These are phyloP conservation scores for Exophiala dermatitidis DNA, from an alignment of 2,329 filamentous ascomycete genomes.

Conservation along the genomic window DNA sequence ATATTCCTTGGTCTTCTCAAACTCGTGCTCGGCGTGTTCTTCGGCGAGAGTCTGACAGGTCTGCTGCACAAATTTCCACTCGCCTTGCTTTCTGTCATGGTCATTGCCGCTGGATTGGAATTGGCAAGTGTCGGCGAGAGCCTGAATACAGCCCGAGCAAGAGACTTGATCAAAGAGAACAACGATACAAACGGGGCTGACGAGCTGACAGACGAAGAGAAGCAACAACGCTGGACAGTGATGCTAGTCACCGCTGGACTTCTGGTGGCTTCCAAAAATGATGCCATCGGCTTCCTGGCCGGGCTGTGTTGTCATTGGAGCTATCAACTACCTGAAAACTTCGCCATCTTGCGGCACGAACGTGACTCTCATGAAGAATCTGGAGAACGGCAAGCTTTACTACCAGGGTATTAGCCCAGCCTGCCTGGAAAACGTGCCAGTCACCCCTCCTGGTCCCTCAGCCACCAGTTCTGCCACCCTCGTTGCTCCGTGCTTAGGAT, in stretches of 20 bases:
- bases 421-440: conserved; percentile 20
- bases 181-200: background rate
- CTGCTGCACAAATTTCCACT: conserved; percentile 67
- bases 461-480: conserved; percentile 22
- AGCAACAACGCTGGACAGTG: conserved; percentile 70
- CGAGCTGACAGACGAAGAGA: conserved; percentile 43
- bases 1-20: conserved; percentile 71
- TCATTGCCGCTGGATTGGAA: conserved; percentile 82
- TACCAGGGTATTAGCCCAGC: conserved; percentile 23
- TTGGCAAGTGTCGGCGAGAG: conserved; percentile 77
- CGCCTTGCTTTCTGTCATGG: conserved; percentile 74
- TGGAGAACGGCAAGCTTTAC: conserved; percentile 14
- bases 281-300: conserved; percentile 76
- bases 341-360: background rate
- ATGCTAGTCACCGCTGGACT: conserved; percentile 83
- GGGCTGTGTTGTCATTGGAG: conserved; percentile 73
- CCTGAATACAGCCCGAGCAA: conserved; percentile 66
- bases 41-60: conserved; percentile 65
- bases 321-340: conserved; percentile 42
- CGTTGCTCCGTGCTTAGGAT: conserved; percentile 20
- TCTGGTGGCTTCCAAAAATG: conserved; percentile 80
- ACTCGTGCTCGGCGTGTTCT: conserved; percentile 64
- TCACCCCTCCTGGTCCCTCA: conserved; percentile 18
- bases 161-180: conserved; percentile 44
- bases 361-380: background rate